Base-by-base conservation (phyloP, 176 grass and related monocot genomes). In the Oryza punctata region DNA sequence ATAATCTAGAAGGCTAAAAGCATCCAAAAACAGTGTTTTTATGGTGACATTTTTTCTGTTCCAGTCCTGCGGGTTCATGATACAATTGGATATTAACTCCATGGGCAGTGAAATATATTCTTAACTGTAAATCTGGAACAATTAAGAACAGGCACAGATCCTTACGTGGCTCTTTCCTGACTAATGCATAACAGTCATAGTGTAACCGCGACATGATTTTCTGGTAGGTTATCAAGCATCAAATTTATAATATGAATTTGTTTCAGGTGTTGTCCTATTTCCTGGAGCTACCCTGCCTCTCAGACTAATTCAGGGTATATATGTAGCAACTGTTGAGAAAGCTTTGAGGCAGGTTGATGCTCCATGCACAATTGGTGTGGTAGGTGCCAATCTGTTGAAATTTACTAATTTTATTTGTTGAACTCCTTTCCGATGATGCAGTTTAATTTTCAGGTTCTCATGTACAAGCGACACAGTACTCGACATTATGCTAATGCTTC, bases 231-330 rank as follows among this genome's bases (percentile, higher is more conserved):
- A 45, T 41, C 76, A 54, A 73, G 5, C 38, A 50, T 81, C 38
- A 81, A 82, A 76, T 75, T 89, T 81, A 67, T 76, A 23, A 33
- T 16, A 54, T 72, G 59, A 76, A 88, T 78, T 27, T 67, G 80
- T 70, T 74, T 19, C 70, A 98, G 96, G 96, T 52, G 89, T 94
- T 78, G 96, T 98, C 76, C 87, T 98, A 77, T 98, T 98, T 84
- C 96, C 96, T 80, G 96, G 90, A 82, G 93, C 91, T 65, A 98
- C 91, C 45, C 83, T 98, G 46, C 96, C 96, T 72, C 96, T 95
- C 73, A 90, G 91, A 89, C 73, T 95, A 84, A 81, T 95, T 86
- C 76, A 98, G 68, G 10, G 67, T 90, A 89, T 83, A 88, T 86
- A 92, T 82, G 81, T 89, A 79, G 87, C 80, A 77, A 69, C 96